These are phyloP conservation scores for Xylariaceae sp. DNA, from an alignment of 2,329 filamentous ascomycete genomes.

Conservation along the genomic window DNA sequence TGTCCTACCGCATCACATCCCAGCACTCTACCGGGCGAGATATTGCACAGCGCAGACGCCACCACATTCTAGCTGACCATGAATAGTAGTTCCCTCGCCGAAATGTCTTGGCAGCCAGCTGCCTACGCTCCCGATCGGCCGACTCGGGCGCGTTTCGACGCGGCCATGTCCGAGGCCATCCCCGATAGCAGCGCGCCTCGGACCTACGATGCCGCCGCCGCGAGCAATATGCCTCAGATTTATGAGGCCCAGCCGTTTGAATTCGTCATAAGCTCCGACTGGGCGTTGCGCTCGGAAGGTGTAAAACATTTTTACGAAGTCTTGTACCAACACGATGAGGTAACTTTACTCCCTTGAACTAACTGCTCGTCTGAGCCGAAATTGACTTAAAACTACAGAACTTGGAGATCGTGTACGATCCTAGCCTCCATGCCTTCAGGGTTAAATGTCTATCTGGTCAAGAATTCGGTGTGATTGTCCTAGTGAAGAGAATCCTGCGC, in stretches of 20 bases:
- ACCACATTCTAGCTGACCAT: neutral
- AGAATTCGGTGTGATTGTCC: slow-evolving; percentile 6
- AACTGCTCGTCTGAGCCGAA: neutral
- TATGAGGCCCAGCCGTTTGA: slow-evolving; percentile 14
- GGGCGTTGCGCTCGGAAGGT: slow-evolving; percentile 20
- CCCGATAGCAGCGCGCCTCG: neutral
- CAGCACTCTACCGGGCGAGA: neutral
- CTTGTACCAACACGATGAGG: slow-evolving; percentile 15
- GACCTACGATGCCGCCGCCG: neutral
- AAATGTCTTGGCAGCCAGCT: neutral
- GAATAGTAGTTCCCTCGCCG: neutral
- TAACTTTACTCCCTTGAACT: slow-evolving; percentile 5
- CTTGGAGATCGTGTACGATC: slow-evolving; percentile 17
- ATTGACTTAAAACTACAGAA: slow-evolving; percentile 14
- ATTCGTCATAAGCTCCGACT: slow-evolving; percentile 24
- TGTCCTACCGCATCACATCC: neutral
- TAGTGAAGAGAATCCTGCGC: slow-evolving; percentile 10
- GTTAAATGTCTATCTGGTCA: slow-evolving; percentile 13
- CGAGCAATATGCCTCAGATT: neutral
- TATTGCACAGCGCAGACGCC: neutral
- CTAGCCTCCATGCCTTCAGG: slow-evolving; percentile 7
- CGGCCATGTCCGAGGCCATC: neutral
- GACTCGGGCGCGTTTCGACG: neutral
- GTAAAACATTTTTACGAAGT: slow-evolving; percentile 19
- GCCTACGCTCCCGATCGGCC: neutral